Evolutionary conservation across 2,329 filamentous ascomycete species (phyloP).

Genomic region (Trichoderma sp.): DNA sequence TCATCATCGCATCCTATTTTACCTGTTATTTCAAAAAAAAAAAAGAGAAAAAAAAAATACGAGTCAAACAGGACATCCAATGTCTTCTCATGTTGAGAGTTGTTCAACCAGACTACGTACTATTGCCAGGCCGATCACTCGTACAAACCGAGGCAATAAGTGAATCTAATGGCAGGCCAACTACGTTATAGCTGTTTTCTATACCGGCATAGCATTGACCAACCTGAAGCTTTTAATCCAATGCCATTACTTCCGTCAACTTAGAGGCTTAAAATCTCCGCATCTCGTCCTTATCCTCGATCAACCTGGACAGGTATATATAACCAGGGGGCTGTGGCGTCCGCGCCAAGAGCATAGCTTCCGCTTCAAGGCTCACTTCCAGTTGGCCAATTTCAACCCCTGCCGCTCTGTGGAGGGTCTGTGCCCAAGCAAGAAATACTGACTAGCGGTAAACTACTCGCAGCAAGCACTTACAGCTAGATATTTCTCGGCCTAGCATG

Average conservation of each 20-base stretch:
- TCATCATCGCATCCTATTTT: not conserved
- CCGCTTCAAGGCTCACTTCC: constrained; percentile 31
- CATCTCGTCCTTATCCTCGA: not conserved
- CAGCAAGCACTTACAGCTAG: not conserved
- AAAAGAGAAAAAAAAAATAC: too few species aligned
- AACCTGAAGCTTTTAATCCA: not conserved
- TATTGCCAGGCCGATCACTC: not conserved
- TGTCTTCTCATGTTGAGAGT: not conserved
- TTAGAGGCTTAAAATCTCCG: not conserved
- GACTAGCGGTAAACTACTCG: not conserved
- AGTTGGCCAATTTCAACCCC: constrained; percentile 30
- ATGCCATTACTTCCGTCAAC: not conserved
- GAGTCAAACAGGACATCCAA: not conserved
- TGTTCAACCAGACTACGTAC: not conserved
- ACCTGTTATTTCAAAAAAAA: not conserved
- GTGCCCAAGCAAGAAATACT: constrained; percentile 13
- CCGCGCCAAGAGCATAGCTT: constrained; percentile 29
- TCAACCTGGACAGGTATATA: constrained; percentile 10
- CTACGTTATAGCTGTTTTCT: not conserved
- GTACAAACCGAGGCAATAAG: not conserved
- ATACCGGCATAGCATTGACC: not conserved
- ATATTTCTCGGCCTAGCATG: not conserved
- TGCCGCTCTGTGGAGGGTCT: constrained; percentile 18
- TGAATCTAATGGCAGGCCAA: not conserved
- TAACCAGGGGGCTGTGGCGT: constrained; percentile 19